These are phyloP conservation scores for Solanum dulcamara DNA, from an alignment of 257 asterid species.

Conservation along the genomic window DNA sequence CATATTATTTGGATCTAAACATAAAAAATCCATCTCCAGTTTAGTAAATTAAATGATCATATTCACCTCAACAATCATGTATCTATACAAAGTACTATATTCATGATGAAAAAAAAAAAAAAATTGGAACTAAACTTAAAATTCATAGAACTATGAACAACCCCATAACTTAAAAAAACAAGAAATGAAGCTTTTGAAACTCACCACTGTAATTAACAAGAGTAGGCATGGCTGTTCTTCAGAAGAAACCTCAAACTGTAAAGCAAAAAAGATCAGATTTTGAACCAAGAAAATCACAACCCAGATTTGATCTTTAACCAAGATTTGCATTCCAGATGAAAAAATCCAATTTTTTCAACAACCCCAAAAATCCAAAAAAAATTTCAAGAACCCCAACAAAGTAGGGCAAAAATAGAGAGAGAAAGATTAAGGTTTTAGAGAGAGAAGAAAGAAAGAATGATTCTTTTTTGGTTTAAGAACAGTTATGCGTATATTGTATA, in stretches of 20 bases:
- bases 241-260: constrained; percentile 31
- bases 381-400: constrained; percentile 21
- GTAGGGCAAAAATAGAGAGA: constrained; percentile 43
- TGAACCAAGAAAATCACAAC: constrained; percentile 35
- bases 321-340: constrained; percentile 37
- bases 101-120: neutral
- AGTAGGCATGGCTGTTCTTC: constrained; percentile 61
- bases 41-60: neutral
- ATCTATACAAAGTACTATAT: neutral
- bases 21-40: neutral
- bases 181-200: constrained; percentile 7
- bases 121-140: neutral
- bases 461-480: neutral
- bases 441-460: constrained; percentile 5
- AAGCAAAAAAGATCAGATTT: constrained; percentile 32
- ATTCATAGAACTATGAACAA: neutral
- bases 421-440: neutral
- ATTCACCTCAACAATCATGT: too few relatives aligned
- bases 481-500: neutral
- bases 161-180: neutral
- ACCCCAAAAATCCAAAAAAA: constrained; percentile 23
- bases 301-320: constrained; percentile 43
- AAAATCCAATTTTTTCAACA: constrained; percentile 12
- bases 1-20: neutral
- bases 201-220: constrained; percentile 87